Conservation (phyloP, 2,329 filamentous ascomycete genomes). For the Verticillium tricorpus region DNA sequence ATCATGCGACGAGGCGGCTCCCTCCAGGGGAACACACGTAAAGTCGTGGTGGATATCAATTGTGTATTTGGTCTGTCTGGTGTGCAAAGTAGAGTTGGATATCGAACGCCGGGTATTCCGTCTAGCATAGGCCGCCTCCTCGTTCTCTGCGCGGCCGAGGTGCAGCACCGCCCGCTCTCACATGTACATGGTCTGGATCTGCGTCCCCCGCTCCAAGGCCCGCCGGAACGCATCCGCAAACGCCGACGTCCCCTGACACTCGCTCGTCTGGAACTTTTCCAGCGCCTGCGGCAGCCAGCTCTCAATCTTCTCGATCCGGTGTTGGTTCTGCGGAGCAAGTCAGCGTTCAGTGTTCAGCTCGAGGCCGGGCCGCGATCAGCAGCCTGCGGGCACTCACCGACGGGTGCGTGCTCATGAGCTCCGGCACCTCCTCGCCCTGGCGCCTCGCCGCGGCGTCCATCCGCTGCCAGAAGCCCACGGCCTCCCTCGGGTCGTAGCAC, state of each 20-base stretch:
- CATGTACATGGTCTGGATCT: not conserved
- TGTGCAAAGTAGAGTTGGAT: not conserved
- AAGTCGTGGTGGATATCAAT: too few species aligned
- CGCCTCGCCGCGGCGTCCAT: conserved; percentile 51
- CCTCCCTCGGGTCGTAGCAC: conserved; percentile 68
- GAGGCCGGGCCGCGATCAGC: not conserved
- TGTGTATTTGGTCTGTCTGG: not conserved
- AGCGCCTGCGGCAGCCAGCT: conserved; percentile 58
- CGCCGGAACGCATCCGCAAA: conserved; percentile 50
- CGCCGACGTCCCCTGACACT: conserved; percentile 45
- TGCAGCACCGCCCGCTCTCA: not conserved
- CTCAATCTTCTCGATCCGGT: conserved; percentile 59
- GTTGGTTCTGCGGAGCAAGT: conserved; percentile 43
- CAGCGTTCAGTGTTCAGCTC: not conserved
- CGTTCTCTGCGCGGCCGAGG: too few species aligned
- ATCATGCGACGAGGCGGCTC: not conserved
- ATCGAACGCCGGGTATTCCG: not conserved
- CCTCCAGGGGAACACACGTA: too few species aligned
- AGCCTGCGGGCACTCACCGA: conserved; percentile 43
- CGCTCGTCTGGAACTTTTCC: conserved; percentile 47
- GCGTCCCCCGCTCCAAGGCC: conserved; percentile 34
- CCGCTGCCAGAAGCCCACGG: conserved; percentile 61
- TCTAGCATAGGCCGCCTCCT: not conserved
- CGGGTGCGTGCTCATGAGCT: conserved; percentile 74
- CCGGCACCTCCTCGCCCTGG: conserved; percentile 49